These are phyloP conservation scores for Marasmius fiardii DNA, from an alignment of 1,284 basidiomycete genomes.

Conservation along the genomic window DNA sequence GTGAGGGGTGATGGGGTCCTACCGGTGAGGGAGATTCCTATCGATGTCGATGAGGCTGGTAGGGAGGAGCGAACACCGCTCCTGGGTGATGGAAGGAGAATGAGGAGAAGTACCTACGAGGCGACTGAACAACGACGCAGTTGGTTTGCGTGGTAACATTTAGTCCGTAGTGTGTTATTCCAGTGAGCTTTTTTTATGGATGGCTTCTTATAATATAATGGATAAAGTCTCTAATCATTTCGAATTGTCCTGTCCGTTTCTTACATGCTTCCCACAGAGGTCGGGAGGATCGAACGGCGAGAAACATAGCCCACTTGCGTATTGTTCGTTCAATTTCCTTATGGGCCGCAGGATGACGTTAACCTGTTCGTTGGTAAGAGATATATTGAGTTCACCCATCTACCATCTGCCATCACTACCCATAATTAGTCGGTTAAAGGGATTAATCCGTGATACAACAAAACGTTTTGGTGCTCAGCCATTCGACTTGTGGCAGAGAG, in stretches of 20 bases:
- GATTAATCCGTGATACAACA: slow-evolving; percentile 18
- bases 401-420: slow-evolving; percentile 24
- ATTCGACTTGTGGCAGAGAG: background rate
- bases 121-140: background rate
- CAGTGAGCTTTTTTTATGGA: too few species aligned
- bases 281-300: too few species aligned
- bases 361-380: slow-evolving; percentile 21
- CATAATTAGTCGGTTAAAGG: slow-evolving; percentile 27
- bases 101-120: background rate
- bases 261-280: too few species aligned
- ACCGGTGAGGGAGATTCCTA: slow-evolving; percentile 8
- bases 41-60: slow-evolving; percentile 4
- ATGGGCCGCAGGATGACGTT: slow-evolving; percentile 23
- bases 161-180: too few species aligned
- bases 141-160: slow-evolving; percentile 4
- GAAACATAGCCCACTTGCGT: background rate
- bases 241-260: too few species aligned
- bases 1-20: slow-evolving; percentile 15
- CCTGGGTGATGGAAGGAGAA: background rate
- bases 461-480: background rate
- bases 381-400: slow-evolving; percentile 25
- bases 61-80: slow-evolving; percentile 11
- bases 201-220: too few species aligned
- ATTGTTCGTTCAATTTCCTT: slow-evolving; percentile 19
- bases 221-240: too few species aligned